Evolutionary conservation across 768 basidiomycete genomes (phyloP), one percentile per base, ranked within the genome.

Genomic region (Leccinum olivaceopallidum): DNA sequence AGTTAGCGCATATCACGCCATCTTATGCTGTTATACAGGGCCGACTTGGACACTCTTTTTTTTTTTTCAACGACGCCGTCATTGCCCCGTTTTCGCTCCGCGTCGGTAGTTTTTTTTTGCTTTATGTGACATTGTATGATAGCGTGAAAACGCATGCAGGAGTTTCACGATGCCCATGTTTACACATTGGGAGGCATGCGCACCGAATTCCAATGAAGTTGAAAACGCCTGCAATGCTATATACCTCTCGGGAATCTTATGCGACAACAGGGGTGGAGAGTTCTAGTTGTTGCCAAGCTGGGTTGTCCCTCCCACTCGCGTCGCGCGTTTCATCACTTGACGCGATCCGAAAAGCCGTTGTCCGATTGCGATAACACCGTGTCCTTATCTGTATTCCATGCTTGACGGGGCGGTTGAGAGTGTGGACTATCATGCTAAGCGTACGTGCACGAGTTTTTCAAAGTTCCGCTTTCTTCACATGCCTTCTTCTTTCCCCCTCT

Each of bases 241-340:
- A 1, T 14, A 8, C 28, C 28, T 8, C 22, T 24, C 48, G 48
- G 20, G 14, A 22, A 49, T 49, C 24, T 20, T 12, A 26, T 42
- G 49, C 22, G 36, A 37, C 6, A 6, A 22, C 44, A 65, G 52
- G 37, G 48, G 47, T 48, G 47, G 10, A 22, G 34, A 24, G 3
- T 3, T 30, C 42, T 57, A 18, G 48, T 58, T 53, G 44, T 52
- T 44, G 59, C 42, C 53, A 65, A 57, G 56, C 22, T 39, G 30
- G 6, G 49, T 28, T 55, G 1, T 16, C 3, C 30, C 20, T 36
- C 28, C 51, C 39, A 28, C 49, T 24, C 48, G 20, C 47, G 30
- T 5, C 56, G 18, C 47, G 24, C 14, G n/a, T 51, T 14, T 53
- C 48, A 20, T 63, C 62, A 48, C 62, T 55, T 51, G 48, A 32